Evolutionary conservation across 2,329 filamentous ascomycete genomes (phyloP), one percentile per base, ranked within the genome.

Genomic region (Fusarium sp.): DNA sequence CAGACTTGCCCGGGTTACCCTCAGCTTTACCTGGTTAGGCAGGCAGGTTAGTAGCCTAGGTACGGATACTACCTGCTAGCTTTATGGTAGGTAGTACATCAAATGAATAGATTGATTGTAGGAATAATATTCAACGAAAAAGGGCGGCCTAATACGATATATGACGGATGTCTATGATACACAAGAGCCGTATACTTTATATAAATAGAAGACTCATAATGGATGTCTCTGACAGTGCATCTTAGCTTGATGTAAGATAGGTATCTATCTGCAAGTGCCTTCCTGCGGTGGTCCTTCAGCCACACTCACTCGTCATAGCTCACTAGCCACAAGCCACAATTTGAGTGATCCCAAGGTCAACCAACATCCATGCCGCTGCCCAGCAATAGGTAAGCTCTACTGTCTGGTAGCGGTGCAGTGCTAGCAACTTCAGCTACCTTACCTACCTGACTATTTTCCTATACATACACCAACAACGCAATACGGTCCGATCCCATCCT

Each of bases 341-440:
- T 44, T 49, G 40, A 58, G 22, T 41, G 48, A 34, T 52, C 58
- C 70, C 51, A 62, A 57, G 58, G 55, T 51, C 67, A 66, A 56
- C 62, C 34, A 38, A 38, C 34, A 38, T 38, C 34, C 34, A 38
- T 38, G 18, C 34, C 52, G 49, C 45, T 57, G 60, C 52, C 66
- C 65, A 68, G 64, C 54, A 68, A 58, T 61, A 54, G 24, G 24
- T 54, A 67, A 70, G 67, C 67, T 70, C 54, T 29, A 52, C 54
- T 56, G 44, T 53, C 38, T 58, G 32, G 41, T 44, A 25, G 41
- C 44, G n/a, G 46, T 49, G 44, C 41, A 51, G 58, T 59, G 62
- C 62, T 67, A 67, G 56, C 56, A 70, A 47, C 66, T 51, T 63
- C 43, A 68, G 46, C 51, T 57, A 58, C 56, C 30, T 43, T 55